A percentile compares a stretch with the other conserved stretches of the same genome.
Conservation (phyloP, 2,329 filamentous ascomycete species). For the Penicillium sp. region DNA sequence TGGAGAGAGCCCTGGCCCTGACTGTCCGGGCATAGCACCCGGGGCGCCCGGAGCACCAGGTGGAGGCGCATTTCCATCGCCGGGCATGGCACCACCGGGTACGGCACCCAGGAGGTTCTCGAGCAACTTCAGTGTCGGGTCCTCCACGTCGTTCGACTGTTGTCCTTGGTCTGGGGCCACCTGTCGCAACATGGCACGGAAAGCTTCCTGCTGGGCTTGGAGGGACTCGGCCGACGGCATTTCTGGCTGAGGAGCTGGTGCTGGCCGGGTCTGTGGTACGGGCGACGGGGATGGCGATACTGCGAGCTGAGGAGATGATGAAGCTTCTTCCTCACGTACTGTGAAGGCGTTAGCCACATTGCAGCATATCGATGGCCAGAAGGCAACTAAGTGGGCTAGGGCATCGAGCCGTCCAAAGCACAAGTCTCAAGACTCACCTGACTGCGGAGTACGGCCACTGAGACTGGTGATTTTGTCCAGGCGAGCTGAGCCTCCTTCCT, state of each 20-base stretch:
- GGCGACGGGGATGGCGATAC: conserved; percentile 38
- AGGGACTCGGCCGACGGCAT: conserved; percentile 42
- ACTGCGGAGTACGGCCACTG: conserved; percentile 58
- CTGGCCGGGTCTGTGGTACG: conserved; percentile 29
- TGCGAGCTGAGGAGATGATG: conserved; percentile 30
- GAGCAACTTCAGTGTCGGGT: conserved; percentile 47
- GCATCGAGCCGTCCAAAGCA: neutral
- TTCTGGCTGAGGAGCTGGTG: conserved; percentile 29
- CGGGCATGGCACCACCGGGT: conserved; percentile 36
- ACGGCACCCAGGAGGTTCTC: conserved; percentile 45
- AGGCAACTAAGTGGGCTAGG: too few species aligned
- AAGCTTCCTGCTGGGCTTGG: conserved; percentile 50
- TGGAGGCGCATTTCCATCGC: conserved; percentile 28
- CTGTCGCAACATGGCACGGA: conserved; percentile 50
- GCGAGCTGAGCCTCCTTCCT: conserved; percentile 62
- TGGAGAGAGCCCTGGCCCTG: conserved; percentile 28
- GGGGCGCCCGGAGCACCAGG: conserved; percentile 35
- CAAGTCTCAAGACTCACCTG: conserved; percentile 35
- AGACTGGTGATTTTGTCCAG: conserved; percentile 67
- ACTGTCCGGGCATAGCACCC: conserved; percentile 17
- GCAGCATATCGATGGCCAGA: neutral
- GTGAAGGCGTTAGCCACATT: neutral
- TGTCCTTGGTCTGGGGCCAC: conserved; percentile 31
- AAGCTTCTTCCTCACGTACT: conserved; percentile 35
- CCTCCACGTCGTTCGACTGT: conserved; percentile 33